Evolutionary conservation across 83 land plant species (phyloP), one percentile per base, ranked within the genome.

Genomic region (Picea abies): DNA sequence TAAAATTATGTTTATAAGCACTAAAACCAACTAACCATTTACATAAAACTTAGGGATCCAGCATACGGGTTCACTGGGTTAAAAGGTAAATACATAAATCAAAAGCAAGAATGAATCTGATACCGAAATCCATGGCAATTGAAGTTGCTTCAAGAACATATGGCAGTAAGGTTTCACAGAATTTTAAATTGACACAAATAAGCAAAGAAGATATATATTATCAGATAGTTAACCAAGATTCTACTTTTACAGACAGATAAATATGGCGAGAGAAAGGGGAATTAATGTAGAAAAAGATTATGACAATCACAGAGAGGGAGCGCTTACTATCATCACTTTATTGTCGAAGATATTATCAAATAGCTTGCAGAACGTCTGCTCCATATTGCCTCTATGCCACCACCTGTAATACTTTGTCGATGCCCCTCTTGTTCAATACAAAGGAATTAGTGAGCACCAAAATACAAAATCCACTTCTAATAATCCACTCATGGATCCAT

Each of bases 271-370:
- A 1, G 58, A 11, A 10, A 11, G 12, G 58, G 14, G 14, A 52
- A 52, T 52, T 52, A 10, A 52, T 11, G 58, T 14, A 32, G 65
- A 25, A 66, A 9, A 67, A 47, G 6, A 25, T 4, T 20, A n/a
- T 9, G 3, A 44, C 52, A 65, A 20, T 4, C 62, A 49, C 63
- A 56, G 29, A 49, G 64, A 26, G 11, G 60, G 68, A 35, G 61
- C 3, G 41, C 87, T 44, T 78, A 87, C 89, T 49, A 88, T 83
- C 89, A 87, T 85, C 81, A 85, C 88, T 68, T 82, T 85, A 78
- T 87, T 87, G 70, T 88, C 89, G 61, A 87, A 87, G 25, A 87
- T 63, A 81, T 44, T 82, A 70, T 87, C 89, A 32, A 87, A 87
- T 11, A 87, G 81, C 84, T 87, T 87, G 37, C 89, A 88, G 72